Percentiles rank a stretch among this genome's conserved stretches.
Evolutionary conservation across 2,329 filamentous ascomycete genomes (phyloP).

Genomic region (Pestalotiopsis sp.): DNA sequence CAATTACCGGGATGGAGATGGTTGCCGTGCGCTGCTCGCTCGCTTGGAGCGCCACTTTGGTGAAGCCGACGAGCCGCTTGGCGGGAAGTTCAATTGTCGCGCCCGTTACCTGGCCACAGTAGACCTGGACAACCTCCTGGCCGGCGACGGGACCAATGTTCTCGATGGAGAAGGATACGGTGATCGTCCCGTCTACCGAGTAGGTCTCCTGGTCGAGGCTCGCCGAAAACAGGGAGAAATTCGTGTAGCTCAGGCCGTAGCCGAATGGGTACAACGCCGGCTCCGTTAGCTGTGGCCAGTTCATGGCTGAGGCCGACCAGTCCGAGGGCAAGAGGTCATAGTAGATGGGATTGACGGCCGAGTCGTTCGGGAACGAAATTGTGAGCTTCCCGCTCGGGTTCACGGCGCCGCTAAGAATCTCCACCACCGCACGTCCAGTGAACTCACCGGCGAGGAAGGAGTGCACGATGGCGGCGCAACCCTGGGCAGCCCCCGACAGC

Average conservation of each 20-base stretch:
- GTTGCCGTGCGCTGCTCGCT: slow-evolving; percentile 39
- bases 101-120: slow-evolving; percentile 43
- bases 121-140: slow-evolving; percentile 36
- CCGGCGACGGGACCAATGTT: slow-evolving; percentile 45
- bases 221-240: slow-evolving; percentile 13
- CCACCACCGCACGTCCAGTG: slow-evolving; percentile 62
- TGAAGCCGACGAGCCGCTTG: slow-evolving; percentile 54
- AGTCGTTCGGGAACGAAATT: slow-evolving; percentile 49
- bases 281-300: slow-evolving; percentile 33
- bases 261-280: slow-evolving; percentile 58
- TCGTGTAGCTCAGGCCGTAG: slow-evolving; percentile 38
- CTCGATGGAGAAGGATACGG: slow-evolving; percentile 44
- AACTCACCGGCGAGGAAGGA: slow-evolving; percentile 67
- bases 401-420: slow-evolving; percentile 63
- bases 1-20: slow-evolving; percentile 28
- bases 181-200: slow-evolving; percentile 37
- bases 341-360: slow-evolving; percentile 57
- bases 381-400: slow-evolving; percentile 50
- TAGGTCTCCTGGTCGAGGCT: too few species aligned
- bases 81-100: slow-evolving; percentile 31
- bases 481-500: slow-evolving; percentile 27
- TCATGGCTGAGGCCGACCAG: slow-evolving; percentile 34
- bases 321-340: slow-evolving; percentile 66
- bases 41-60: slow-evolving; percentile 42
- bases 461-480: slow-evolving; percentile 58